Evolutionary conservation across 176 grass and related monocot species (phyloP).

Genomic region (Cocos nucifera): DNA sequence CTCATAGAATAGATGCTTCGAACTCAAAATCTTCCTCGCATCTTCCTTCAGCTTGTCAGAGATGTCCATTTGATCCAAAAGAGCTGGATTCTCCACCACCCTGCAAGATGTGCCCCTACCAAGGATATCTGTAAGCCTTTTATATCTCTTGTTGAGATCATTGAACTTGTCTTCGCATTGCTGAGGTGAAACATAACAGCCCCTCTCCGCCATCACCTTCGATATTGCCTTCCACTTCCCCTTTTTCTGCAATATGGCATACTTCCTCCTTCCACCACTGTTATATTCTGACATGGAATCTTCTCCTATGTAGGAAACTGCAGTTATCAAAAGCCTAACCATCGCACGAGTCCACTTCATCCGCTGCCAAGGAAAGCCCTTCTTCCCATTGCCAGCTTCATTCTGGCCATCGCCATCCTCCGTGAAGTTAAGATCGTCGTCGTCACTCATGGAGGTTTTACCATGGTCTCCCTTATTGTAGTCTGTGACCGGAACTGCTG

Average conservation of each 20-base stretch:
- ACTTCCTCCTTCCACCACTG: conserved; percentile 39
- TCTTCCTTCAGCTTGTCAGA: conserved; percentile 89
- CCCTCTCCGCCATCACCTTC: conserved; percentile 63
- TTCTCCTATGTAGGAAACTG: conserved; percentile 69
- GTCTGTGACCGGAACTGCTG: conserved; percentile 38
- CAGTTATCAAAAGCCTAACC: conserved; percentile 85
- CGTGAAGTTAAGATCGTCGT: conserved; percentile 33
- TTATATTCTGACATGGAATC: conserved; percentile 49
- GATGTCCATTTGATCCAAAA: conserved; percentile 75
- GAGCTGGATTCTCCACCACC: conserved; percentile 61
- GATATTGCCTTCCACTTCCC: conserved; percentile 98
- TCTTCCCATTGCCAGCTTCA: conserved; percentile 33
- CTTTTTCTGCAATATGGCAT: conserved; percentile 73
- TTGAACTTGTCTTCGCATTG: conserved; percentile 99
- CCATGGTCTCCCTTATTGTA: conserved; percentile 41
- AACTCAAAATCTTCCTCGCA: conserved; percentile 83
- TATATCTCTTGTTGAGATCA: conserved; percentile 97
- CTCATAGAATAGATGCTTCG: conserved; percentile 89
- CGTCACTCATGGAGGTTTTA: conserved; percentile 47
- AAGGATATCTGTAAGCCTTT: conserved; percentile 87
- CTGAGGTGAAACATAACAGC: conserved; percentile 80
- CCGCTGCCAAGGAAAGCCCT: conserved; percentile 66
- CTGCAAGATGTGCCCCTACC: conserved; percentile 67
- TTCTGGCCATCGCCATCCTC: conserved; percentile 43
- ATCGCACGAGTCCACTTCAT: conserved; percentile 99